phyloP scores from a whole-genome alignment of 139 green algal genomes.

The Micromonas commoda region DNA sequence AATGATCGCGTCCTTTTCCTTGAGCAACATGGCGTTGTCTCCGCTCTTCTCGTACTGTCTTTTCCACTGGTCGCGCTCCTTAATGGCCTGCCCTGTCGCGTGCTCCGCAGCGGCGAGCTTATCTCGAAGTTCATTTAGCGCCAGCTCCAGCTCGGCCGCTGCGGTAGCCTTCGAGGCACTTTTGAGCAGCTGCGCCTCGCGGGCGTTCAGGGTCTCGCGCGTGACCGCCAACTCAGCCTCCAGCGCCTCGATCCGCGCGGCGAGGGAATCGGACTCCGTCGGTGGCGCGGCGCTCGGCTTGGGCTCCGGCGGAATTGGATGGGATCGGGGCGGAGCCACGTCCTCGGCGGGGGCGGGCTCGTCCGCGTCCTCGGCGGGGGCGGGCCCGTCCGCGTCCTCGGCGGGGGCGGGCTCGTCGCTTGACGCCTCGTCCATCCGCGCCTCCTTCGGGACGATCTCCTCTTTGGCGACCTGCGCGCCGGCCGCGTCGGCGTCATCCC shows the following conservation, averaged over 20 bases:
- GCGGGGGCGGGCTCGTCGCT: too few relatives aligned
- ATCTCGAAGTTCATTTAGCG: conserved; percentile 28
- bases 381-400: too few relatives aligned
- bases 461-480: too few relatives aligned
- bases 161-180: background rate
- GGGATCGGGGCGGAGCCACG: background rate
- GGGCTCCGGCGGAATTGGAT: background rate
- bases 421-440: too few relatives aligned
- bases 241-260: background rate
- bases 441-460: too few relatives aligned
- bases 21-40: conserved; percentile 59
- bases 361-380: too few relatives aligned
- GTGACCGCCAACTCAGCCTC: background rate
- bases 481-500: too few relatives aligned
- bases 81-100: conserved; percentile 78
- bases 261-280: background rate
- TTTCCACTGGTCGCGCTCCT: conserved; percentile 83
- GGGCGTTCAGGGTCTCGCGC: background rate
- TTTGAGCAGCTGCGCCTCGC: background rate
- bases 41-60: conserved; percentile 59
- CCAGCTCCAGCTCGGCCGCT: background rate
- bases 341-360: too few relatives aligned
- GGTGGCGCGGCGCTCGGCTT: too few relatives aligned
- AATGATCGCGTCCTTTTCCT: conserved; percentile 89
- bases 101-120: conserved; percentile 35